phyloP scores from a whole-genome alignment of 495 filamentous ascomycete genomes.

The Pseudevernia furfuracea region DNA sequence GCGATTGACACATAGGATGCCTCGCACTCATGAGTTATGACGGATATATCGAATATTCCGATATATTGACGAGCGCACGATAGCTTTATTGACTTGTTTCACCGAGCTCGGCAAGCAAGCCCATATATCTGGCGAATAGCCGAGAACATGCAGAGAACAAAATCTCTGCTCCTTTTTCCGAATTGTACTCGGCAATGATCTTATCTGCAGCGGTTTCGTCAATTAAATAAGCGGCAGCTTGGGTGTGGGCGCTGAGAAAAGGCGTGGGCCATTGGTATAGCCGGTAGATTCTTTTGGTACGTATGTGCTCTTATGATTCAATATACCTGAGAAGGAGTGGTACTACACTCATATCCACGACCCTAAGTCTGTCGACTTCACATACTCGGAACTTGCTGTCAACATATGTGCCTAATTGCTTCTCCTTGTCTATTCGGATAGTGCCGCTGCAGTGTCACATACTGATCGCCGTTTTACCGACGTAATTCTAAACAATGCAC shows the following conservation, averaged over 20 bases:
- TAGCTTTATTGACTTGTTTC: too few species aligned
- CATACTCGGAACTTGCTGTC: conserved; percentile 46
- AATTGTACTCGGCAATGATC: too few species aligned
- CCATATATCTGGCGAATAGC: too few species aligned
- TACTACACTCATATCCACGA: conserved; percentile 54
- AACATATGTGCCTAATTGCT: conserved; percentile 51
- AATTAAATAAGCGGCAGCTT: conserved; percentile 40
- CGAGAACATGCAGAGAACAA: too few species aligned
- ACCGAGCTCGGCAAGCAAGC: too few species aligned
- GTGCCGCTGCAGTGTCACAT: conserved; percentile 79
- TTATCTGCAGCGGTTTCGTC: conserved; percentile 57
- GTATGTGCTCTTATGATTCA: not conserved
- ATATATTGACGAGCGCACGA: too few species aligned
- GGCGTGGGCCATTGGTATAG: conserved; percentile 47
- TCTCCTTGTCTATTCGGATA: conserved; percentile 72
- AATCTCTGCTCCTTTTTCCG: too few species aligned
- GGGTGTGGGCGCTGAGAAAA: conserved; percentile 42
- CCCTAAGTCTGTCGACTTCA: conserved; percentile 49
- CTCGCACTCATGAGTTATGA: too few species aligned
- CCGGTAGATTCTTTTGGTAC: conserved; percentile 50
- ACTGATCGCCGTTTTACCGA: conserved; percentile 63
- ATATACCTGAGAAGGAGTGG: conserved; percentile 29
- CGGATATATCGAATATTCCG: too few species aligned
- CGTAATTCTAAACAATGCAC: conserved; percentile 47
- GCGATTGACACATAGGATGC: too few species aligned